Evolutionary conservation across 148 eudicot genomes (phyloP).

Genomic region (Suaeda aralocaspica): DNA sequence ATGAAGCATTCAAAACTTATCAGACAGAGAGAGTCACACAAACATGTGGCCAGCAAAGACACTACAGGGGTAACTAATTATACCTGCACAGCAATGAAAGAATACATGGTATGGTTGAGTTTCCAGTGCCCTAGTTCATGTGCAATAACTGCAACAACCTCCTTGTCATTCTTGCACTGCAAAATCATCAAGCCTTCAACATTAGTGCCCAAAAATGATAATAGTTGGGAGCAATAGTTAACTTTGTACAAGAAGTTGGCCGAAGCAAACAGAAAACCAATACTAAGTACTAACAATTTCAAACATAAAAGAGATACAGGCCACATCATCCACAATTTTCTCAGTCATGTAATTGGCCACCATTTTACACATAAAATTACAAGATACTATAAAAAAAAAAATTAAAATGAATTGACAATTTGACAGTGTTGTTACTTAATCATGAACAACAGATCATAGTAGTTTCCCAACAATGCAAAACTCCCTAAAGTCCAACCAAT

Average conservation of each 20-base stretch:
- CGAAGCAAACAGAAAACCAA: background rate
- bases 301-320: background rate
- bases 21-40: background rate
- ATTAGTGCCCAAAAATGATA: constrained; percentile 1
- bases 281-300: background rate
- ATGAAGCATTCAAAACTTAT: background rate
- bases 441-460: no score
- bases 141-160: constrained; percentile 97
- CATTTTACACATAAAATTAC: no score
- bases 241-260: background rate
- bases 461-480: no score
- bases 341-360: no score
- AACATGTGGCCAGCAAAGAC: background rate
- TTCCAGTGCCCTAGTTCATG: constrained; percentile 99
- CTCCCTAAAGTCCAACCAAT: no score
- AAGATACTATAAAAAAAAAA: no score
- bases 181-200: constrained; percentile 20
- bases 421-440: no score
- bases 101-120: constrained; percentile 94
- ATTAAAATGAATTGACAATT: no score
- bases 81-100: constrained; percentile 96
- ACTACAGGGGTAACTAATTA: constrained; percentile 1
- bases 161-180: constrained; percentile 89
- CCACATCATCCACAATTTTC: no score
- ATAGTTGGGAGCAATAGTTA: background rate